A percentile compares a stretch with the other conserved stretches of the same genome.
Evolutionary conservation across 2,329 filamentous ascomycete genomes (phyloP).

Genomic region (Fusarium sterilihyphosum): DNA sequence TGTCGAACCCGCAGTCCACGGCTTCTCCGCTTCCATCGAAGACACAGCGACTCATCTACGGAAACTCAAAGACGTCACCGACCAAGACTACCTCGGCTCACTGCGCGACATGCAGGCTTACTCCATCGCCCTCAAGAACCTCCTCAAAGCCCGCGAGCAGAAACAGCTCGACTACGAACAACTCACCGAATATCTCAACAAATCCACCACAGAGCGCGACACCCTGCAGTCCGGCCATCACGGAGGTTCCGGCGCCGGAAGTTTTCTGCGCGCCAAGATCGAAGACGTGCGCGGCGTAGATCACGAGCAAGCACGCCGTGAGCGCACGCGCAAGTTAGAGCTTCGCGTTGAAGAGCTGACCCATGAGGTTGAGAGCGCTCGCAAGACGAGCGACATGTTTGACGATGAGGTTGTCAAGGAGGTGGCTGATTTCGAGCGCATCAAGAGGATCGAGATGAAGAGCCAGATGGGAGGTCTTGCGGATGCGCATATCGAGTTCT

Average conservation of each 20-base stretch:
- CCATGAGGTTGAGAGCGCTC: constrained; percentile 86
- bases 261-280: constrained; percentile 92
- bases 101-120: constrained; percentile 97
- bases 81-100: constrained; percentile 93
- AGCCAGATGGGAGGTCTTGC: constrained; percentile 85
- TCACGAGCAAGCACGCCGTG: constrained; percentile 89
- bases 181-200: constrained; percentile 93
- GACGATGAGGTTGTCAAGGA: constrained; percentile 96
- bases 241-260: constrained; percentile 74
- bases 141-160: constrained; percentile 93
- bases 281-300: constrained; percentile 97
- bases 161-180: constrained; percentile 98
- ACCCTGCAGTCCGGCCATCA: constrained; percentile 72
- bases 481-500: constrained; percentile 88
- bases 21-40: constrained; percentile 87
- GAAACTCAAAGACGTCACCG: constrained; percentile 87
- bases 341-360: constrained; percentile 92
- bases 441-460: constrained; percentile 94
- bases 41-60: constrained; percentile 83
- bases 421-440: constrained; percentile 92
- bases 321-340: constrained; percentile 89
- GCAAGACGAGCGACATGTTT: constrained; percentile 88
- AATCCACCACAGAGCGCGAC: constrained; percentile 88
- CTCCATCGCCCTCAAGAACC: constrained; percentile 83
- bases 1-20: constrained; percentile 82